phyloP scores from a whole-genome alignment of 139 green algal species.

The Deuterostichococcus epilithicus region DNA sequence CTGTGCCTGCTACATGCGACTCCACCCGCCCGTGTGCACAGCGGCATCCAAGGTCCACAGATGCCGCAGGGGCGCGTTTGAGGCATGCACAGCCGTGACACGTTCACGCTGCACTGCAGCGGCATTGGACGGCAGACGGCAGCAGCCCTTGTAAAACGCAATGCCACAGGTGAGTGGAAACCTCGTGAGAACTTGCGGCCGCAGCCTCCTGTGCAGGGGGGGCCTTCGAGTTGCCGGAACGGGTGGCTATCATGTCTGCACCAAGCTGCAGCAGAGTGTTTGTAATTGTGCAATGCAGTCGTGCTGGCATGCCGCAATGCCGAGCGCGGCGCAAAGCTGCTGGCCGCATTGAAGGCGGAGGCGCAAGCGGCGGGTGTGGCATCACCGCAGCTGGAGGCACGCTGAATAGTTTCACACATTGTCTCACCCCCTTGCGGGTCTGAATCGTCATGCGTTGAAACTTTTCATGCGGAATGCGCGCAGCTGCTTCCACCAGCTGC shows the following conservation, averaged over 20 bases:
- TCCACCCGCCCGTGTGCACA: too few species aligned
- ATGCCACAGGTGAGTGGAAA: slow-evolving; percentile 46
- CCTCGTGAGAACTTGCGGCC: neutral
- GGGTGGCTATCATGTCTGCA: neutral
- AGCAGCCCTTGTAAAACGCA: slow-evolving; percentile 42
- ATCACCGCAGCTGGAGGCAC: neutral
- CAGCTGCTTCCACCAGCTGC: too few species aligned
- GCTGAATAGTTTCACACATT: neutral
- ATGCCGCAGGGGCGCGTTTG: neutral
- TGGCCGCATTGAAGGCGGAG: slow-evolving; percentile 28
- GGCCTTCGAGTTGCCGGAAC: neutral
- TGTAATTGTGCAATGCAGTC: slow-evolving; percentile 42
- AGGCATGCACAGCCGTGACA: slow-evolving; percentile 1
- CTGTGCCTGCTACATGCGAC: too few species aligned
- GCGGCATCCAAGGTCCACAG: too few species aligned
- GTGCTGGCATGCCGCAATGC: slow-evolving; percentile 69
- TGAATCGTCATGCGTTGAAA: neutral
- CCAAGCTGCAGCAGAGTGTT: neutral
- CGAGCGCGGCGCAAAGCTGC: slow-evolving; percentile 40
- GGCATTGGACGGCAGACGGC: slow-evolving; percentile 76
- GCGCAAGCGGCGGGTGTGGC: slow-evolving; percentile 7
- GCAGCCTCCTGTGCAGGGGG: neutral
- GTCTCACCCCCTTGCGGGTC: neutral
- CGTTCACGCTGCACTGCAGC: too few species aligned
- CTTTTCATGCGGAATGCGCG: too few species aligned